A percentile compares a stretch with the other conserved stretches of the same genome.
Evolutionary conservation across 2,329 filamentous ascomycete species (phyloP).

Genomic region (Xylariaceae sp.): DNA sequence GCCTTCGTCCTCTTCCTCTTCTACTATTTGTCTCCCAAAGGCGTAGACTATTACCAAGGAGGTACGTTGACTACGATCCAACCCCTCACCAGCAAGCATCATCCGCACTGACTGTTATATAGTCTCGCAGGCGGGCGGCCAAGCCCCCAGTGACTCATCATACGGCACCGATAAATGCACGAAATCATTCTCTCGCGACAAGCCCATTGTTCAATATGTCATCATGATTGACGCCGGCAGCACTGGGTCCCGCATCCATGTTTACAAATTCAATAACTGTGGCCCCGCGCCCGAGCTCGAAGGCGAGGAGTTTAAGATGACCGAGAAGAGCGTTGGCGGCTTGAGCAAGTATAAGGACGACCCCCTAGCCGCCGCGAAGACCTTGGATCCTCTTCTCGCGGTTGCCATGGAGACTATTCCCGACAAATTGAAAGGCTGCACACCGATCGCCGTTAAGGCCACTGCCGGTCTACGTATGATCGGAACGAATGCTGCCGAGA

Average conservation of each 20-base stretch:
- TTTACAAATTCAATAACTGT: constrained; percentile 99
- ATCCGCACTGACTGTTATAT: constrained; percentile 22
- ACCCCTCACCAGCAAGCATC: background rate
- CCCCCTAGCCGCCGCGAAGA: constrained; percentile 82
- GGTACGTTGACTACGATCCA: constrained; percentile 33
- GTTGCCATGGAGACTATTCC: constrained; percentile 82
- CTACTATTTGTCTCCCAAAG: constrained; percentile 59
- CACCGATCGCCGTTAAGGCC: constrained; percentile 94
- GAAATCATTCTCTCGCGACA: constrained; percentile 77
- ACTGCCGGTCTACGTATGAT: constrained; percentile 90
- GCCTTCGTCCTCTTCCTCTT: constrained; percentile 58
- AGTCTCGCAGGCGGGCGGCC: constrained; percentile 40
- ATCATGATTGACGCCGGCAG: constrained; percentile 98
- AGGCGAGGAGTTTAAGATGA: constrained; percentile 89
- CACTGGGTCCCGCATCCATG: constrained; percentile 95
- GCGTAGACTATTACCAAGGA: constrained; percentile 51
- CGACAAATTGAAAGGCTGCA: constrained; percentile 84
- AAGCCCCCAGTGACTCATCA: constrained; percentile 55
- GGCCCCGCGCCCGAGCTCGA: constrained; percentile 92
- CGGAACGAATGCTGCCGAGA: constrained; percentile 72
- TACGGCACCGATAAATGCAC: constrained; percentile 71
- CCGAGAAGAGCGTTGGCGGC: constrained; percentile 75
- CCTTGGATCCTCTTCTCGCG: constrained; percentile 81
- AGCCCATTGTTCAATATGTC: constrained; percentile 94
- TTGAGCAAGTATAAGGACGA: constrained; percentile 85